Evolutionary conservation across 768 basidiomycete species (phyloP).

Genomic region (Boletus rex-veris): DNA sequence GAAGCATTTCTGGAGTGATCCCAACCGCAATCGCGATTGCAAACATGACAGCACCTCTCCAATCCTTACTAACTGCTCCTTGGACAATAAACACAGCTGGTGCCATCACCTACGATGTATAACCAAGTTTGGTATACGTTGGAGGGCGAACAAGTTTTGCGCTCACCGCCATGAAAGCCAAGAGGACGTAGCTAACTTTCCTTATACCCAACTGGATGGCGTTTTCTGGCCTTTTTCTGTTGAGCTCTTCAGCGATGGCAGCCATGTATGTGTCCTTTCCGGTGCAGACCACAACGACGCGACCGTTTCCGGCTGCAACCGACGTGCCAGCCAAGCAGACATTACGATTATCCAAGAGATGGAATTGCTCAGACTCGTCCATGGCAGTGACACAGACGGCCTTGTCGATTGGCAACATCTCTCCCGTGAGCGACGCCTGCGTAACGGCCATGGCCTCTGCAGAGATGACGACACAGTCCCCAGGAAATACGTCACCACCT

Average conservation of each 20-base stretch:
- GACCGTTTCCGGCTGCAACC: constrained; percentile 32
- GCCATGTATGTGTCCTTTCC: constrained; percentile 35
- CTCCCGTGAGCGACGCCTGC: constrained; percentile 37
- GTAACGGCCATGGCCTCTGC: constrained; percentile 33
- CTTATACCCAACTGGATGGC: constrained; percentile 33
- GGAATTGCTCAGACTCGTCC: constrained; percentile 19
- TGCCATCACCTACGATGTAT: constrained; percentile 25
- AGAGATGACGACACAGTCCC: constrained; percentile 33
- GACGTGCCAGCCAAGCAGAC: constrained; percentile 35
- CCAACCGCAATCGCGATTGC: constrained; percentile 31
- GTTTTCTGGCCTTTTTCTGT: constrained; percentile 31
- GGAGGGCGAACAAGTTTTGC: not conserved
- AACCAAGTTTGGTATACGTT: not conserved
- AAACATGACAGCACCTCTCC: constrained; percentile 32
- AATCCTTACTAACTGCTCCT: constrained; percentile 31
- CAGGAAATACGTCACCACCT: constrained; percentile 37
- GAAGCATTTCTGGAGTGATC: constrained; percentile 33
- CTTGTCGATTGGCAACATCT: constrained; percentile 36
- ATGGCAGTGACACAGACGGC: constrained; percentile 11
- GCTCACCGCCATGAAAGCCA: constrained; percentile 31
- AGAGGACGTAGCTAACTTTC: constrained; percentile 32
- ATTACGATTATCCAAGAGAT: constrained; percentile 32
- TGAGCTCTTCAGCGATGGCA: constrained; percentile 33
- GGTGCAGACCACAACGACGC: constrained; percentile 30
- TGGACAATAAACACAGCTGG: constrained; percentile 29